A percentile compares a stretch with the other conserved stretches of the same genome.
Conservation (phyloP, 345 rosid species). For the Cardiospermum halicacabum region DNA sequence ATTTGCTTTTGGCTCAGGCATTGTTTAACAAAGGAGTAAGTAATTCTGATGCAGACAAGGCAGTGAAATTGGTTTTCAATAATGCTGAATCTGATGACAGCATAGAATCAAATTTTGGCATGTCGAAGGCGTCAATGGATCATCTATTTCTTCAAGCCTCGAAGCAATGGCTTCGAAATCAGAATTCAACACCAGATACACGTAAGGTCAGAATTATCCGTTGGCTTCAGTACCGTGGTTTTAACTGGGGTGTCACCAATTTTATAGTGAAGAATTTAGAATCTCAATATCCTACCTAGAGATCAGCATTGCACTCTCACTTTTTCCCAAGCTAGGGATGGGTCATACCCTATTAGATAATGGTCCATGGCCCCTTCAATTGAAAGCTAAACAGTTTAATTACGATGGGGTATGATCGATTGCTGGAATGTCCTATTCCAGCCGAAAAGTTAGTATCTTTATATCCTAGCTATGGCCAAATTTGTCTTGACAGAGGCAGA, state of each 20-base stretch:
- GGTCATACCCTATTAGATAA: background rate
- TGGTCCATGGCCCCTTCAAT: constrained; percentile 6
- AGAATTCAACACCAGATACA: constrained; percentile 51
- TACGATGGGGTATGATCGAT: constrained; percentile 17
- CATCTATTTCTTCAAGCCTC: constrained; percentile 62
- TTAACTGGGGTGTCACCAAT: constrained; percentile 63
- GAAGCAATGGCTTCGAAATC: constrained; percentile 67
- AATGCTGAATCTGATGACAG: constrained; percentile 34
- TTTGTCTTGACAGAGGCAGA: constrained; percentile 15
- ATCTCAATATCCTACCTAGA: constrained; percentile 31
- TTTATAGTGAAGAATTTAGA: constrained; percentile 59
- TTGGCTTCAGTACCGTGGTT: constrained; percentile 93
- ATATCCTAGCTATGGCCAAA: constrained; percentile 13
- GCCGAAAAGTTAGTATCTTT: constrained; percentile 19
- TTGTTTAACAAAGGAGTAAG: constrained; percentile 62
- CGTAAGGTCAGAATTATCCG: constrained; percentile 71
- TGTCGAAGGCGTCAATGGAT: constrained; percentile 62
- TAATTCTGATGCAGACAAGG: constrained; percentile 48
- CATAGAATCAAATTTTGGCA: constrained; percentile 39
- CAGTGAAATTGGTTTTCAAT: constrained; percentile 67
- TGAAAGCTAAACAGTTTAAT: constrained; percentile 7
- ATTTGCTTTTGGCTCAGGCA: constrained; percentile 39
- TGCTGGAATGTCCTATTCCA: constrained; percentile 12
- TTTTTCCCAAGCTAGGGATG: background rate
- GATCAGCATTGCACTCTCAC: constrained; percentile 10